Base-by-base conservation (phyloP, 2,329 filamentous ascomycete species). In the Apiospora aurea region DNA sequence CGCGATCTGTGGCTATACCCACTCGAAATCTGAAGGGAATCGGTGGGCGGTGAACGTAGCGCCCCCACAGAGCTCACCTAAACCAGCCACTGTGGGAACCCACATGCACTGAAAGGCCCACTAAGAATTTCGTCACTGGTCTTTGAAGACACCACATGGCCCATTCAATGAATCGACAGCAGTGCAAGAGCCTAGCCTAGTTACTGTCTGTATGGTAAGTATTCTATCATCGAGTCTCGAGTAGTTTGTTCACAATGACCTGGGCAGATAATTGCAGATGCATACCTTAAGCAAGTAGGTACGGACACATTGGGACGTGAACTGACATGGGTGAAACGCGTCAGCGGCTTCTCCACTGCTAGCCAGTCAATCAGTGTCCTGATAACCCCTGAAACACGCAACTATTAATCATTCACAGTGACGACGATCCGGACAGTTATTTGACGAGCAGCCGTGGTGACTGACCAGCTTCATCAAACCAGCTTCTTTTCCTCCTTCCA, bases 1-100 rank as follows among this genome's bases (percentile, higher is more conserved):
- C 76, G 75, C 76, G 75, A 76, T 75, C 49, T 75, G 71, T 69
- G 67, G 68, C 47, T 72, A 38, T 24, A 21, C 21, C 16, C 2
- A 24, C 21, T 26, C 2, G 21, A 13, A 38, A 38, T 11, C 11
- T 34, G 44, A 18, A 51, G 46, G 47, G 29, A 24, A 13, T 43
- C 7, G 26, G 70, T 44, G 64, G 70, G 70, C 47, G 64, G 26
- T 69, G 46, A 71, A 64, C 10, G 71, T 73, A 73, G 74, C 57
- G 26, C 47, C 18, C 69, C 26, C 38, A 49, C 47, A 14, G n/a
- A n/a, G 43, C 24, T 34, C 29, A 47, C 21, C 21, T 49, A 43
- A 43, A 43, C 41, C 41, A 16, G 49, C 24, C 26, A 18, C 29
- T 29, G 51, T 4, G 1, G 13, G 10, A 43, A 11, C 41, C 41